Base-by-base conservation (phyloP, 306 rosid genomes). In the Mucuna pruriens region DNA sequence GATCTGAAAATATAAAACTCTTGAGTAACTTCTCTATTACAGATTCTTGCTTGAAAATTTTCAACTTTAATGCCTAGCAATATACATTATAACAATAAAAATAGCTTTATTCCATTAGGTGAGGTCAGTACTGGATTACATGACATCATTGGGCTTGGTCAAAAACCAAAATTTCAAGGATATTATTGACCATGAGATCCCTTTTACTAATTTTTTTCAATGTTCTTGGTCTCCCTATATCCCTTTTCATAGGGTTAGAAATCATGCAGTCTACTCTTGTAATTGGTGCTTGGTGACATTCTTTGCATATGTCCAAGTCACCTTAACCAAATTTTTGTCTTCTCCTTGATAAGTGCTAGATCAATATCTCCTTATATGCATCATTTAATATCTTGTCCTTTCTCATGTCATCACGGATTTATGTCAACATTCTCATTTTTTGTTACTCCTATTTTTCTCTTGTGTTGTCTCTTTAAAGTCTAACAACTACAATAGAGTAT, bases 21-120 rank as follows among this genome's bases (percentile, higher is more conserved):
- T 65, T 51, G 11, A 80, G 67, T 74, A 52, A 38, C 75, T 60
- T 80, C 7, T 48, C 16, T 48, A 9, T 40, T 51, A 8, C 17
- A 17, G 48, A 40, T 55, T 64, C 42, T 73, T 63, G 20, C 42
- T 73, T 10, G 33, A 25, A 76, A 39, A n/a, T 11, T 63, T 63
- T 33, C 13, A 62, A 73, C 84, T 19, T 42, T 13, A 19, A 65
- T 12, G 6, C 5, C 20, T 61, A 2, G 67, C 45, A 73, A 6
- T 38, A 4, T 62, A 25, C 13, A 25, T 49, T 44, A 55, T 11
- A 39, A 36, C n/a, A 5, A 1, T 2, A 17, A 17, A 23, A 51
- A 6, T 51, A 7, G 58, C 25, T 0, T 51, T 17, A 17, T 17
- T 51, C 1, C 58, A 7, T 17, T 51, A 17, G 58, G 58, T 5